phyloP scores from a whole-genome alignment of 1,284 basidiomycete species.

The Naganishia albida region DNA sequence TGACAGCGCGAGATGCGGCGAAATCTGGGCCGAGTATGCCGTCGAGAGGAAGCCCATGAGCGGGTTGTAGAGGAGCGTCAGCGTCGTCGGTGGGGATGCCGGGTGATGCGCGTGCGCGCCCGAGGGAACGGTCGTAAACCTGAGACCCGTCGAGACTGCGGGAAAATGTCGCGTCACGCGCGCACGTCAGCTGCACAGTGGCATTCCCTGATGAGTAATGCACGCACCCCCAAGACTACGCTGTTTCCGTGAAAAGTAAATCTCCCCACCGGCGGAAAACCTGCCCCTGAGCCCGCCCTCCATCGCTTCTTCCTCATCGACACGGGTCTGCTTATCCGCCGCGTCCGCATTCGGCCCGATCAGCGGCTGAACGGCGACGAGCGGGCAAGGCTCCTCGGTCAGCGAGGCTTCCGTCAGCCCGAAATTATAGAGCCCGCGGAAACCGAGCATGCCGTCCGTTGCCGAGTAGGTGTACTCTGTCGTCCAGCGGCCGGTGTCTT shows the following conservation, averaged over 20 bases:
- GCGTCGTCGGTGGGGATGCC: constrained; percentile 74
- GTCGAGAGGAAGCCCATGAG: constrained; percentile 92
- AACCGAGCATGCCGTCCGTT: constrained; percentile 88
- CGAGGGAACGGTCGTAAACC: constrained; percentile 80
- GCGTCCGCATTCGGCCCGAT: constrained; percentile 42
- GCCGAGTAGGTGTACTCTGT: constrained; percentile 94
- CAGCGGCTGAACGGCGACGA: constrained; percentile 33
- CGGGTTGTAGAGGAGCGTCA: constrained; percentile 92
- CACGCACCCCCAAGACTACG: constrained; percentile 83
- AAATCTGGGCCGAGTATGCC: constrained; percentile 86
- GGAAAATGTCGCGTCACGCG: no score
- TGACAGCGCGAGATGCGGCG: constrained; percentile 80
- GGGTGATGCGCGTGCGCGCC: constrained; percentile 59
- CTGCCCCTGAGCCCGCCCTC: constrained; percentile 86
- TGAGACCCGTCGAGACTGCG: constrained; percentile 84
- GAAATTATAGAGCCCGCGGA: constrained; percentile 90
- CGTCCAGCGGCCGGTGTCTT: constrained; percentile 88
- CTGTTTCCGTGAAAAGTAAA: constrained; percentile 91
- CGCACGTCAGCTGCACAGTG: no score
- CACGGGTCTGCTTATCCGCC: constrained; percentile 60
- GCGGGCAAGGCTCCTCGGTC: background rate
- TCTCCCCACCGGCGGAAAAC: constrained; percentile 86
- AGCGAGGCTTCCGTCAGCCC: constrained; percentile 56
- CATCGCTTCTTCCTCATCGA: constrained; percentile 86
- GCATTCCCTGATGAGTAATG: no score